phyloP scores from a whole-genome alignment of 352 stramenopile genomes.

The Phytophthora tubulina region DNA sequence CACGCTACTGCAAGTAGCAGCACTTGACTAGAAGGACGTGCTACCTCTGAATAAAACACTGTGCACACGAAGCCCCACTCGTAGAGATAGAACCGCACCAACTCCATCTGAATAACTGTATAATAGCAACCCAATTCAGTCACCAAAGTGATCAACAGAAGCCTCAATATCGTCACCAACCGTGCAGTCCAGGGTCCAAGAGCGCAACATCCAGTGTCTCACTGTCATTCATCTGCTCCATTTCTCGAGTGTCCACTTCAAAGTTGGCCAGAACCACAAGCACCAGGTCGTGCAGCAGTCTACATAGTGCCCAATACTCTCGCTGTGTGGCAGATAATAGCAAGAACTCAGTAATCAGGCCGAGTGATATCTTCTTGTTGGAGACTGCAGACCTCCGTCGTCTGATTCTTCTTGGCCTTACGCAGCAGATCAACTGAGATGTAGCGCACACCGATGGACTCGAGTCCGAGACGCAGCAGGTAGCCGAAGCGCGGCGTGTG shows the following conservation, averaged over 20 bases:
- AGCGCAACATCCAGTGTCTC: conserved; percentile 35
- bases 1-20: conserved; percentile 65
- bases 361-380: background rate
- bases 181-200: conserved; percentile 35
- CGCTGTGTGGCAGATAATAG: conserved; percentile 31
- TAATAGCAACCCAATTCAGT: conserved; percentile 1
- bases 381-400: conserved; percentile 21
- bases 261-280: conserved; percentile 71
- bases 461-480: conserved; percentile 49
- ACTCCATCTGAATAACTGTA: conserved; percentile 49
- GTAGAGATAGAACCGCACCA: conserved; percentile 70
- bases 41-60: conserved; percentile 45
- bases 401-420: conserved; percentile 66
- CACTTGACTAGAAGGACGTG: conserved; percentile 41
- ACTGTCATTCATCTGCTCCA: conserved; percentile 39
- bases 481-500: conserved; percentile 51
- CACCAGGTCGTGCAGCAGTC: conserved; percentile 73
- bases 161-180: conserved; percentile 17
- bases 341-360: conserved; percentile 9
- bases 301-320: conserved; percentile 62
- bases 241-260: conserved; percentile 52
- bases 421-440: conserved; percentile 64
- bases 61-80: conserved; percentile 71
- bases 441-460: conserved; percentile 63
- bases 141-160: background rate